These are phyloP conservation scores for Euphorbia lathyris DNA, from an alignment of 345 rosid species.

Conservation along the genomic window DNA sequence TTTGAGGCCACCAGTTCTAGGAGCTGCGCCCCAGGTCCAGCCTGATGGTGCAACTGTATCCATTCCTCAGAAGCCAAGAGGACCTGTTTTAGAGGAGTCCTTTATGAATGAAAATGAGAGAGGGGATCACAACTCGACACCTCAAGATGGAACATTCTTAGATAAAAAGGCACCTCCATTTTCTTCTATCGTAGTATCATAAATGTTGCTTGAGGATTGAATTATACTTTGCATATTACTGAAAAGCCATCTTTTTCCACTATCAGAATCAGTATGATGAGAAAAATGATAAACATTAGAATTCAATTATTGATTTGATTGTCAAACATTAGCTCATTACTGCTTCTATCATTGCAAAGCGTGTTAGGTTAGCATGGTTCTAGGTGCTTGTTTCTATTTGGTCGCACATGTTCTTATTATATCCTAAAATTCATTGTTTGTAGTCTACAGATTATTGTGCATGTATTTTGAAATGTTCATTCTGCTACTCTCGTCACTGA, in stretches of 20 bases:
- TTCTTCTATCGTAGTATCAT: not conserved
- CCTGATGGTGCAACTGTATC: conserved; percentile 37
- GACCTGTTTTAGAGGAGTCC: conserved; percentile 48
- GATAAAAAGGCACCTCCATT: conserved; percentile 53
- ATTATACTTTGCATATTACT: not conserved
- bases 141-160: conserved; percentile 42
- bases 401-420: not conserved
- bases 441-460: not conserved
- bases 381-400: not conserved
- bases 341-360: conserved; percentile 2
- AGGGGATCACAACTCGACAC: conserved; percentile 38
- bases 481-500: no score
- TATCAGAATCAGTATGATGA: not conserved
- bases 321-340: not conserved
- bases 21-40: conserved; percentile 38
- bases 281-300: not conserved
- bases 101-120: conserved; percentile 51
- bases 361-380: not conserved
- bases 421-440: not conserved
- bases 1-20: conserved; percentile 65
- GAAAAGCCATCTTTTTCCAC: not conserved
- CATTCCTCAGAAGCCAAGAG: conserved; percentile 54
- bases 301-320: not conserved
- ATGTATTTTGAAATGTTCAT: no score
- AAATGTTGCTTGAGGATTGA: conserved; percentile 1